A percentile compares a stretch with the other conserved stretches of the same genome.
Conservation (phyloP, 1,284 basidiomycete species). For the Leccinum fuscescens region DNA sequence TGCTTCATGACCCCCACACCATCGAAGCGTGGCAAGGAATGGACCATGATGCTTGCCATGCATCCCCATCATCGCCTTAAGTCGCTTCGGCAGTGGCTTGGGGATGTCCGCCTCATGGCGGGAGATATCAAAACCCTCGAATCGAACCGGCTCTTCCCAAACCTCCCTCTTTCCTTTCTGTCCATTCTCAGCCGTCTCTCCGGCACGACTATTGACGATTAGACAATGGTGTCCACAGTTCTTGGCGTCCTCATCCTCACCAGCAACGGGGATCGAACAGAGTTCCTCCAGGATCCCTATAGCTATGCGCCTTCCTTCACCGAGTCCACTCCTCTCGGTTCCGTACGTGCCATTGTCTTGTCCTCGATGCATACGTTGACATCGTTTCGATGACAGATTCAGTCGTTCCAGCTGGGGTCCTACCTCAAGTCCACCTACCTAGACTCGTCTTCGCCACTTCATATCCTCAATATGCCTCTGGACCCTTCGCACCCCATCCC, state of each 20-base stretch:
- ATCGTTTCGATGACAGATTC: constrained; percentile 42
- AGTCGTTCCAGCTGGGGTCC: constrained; percentile 72
- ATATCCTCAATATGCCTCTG: constrained; percentile 61
- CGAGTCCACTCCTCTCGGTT: constrained; percentile 80
- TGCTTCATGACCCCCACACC: constrained; percentile 19
- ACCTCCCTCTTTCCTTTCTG: constrained; percentile 3
- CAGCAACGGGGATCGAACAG: constrained; percentile 77
- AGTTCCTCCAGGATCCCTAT: constrained; percentile 68
- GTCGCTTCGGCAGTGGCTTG: constrained; percentile 30
- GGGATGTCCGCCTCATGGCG: constrained; percentile 32
- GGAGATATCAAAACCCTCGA: constrained; percentile 33
- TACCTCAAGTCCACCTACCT: constrained; percentile 71
- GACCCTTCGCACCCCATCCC: constrained; percentile 36
- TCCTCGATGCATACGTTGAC: background rate
- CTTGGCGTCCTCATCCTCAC: constrained; percentile 81
- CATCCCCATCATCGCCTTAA: constrained; percentile 27
- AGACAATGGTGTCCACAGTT: constrained; percentile 54
- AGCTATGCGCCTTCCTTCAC: constrained; percentile 70
- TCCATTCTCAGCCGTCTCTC: background rate
- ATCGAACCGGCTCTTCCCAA: constrained; percentile 10
- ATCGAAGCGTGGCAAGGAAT: constrained; percentile 32
- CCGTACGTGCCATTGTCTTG: constrained; percentile 44
- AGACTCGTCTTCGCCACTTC: constrained; percentile 57
- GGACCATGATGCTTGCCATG: constrained; percentile 24
- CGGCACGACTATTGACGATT: constrained; percentile 15